Evolutionary conservation across 2,329 filamentous ascomycete genomes (phyloP).

Genomic region (Dothiorella sarmentorum): DNA sequence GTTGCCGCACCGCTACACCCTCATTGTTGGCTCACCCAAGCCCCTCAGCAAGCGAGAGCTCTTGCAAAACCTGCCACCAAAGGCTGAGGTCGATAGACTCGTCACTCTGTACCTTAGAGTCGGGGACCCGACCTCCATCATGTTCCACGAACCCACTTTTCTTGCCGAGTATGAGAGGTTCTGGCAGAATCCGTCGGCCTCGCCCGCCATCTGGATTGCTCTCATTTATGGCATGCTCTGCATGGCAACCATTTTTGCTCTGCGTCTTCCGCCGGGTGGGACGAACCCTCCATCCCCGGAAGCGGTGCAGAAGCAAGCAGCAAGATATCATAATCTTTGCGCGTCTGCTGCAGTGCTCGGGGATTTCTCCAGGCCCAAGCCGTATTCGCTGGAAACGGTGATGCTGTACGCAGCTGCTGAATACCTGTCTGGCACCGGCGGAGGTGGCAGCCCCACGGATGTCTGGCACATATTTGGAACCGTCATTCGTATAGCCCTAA

Average conservation of each 20-base stretch:
- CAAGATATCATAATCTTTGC: slow-evolving; percentile 28
- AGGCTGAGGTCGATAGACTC: slow-evolving; percentile 32
- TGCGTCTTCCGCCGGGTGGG: slow-evolving; percentile 20
- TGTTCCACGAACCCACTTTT: slow-evolving; percentile 24
- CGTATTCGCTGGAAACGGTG: slow-evolving; percentile 27
- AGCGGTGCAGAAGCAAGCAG: slow-evolving; percentile 22
- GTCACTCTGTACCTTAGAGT: slow-evolving; percentile 27
- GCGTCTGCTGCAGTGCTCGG: slow-evolving; percentile 30
- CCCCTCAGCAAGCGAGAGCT: slow-evolving; percentile 27
- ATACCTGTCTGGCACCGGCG: slow-evolving; percentile 28
- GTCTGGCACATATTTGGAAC: slow-evolving; percentile 44
- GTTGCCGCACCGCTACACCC: neutral
- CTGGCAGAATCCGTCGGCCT: slow-evolving; percentile 39
- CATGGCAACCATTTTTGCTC: slow-evolving; percentile 34
- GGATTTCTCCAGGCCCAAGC: slow-evolving; percentile 32
- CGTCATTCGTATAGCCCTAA: slow-evolving; percentile 38
- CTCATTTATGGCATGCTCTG: slow-evolving; percentile 48
- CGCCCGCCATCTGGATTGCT: slow-evolving; percentile 46
- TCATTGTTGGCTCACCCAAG: slow-evolving; percentile 16
- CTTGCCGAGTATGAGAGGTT: slow-evolving; percentile 42
- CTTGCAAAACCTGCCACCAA: slow-evolving; percentile 21
- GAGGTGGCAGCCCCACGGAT: slow-evolving; percentile 30
- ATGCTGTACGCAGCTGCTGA: slow-evolving; percentile 21
- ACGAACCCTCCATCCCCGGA: neutral
- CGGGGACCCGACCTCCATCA: slow-evolving; percentile 25